Conservation (phyloP, 2,329 filamentous ascomycete species). For the Magnaporthiopsis rhizophila region DNA sequence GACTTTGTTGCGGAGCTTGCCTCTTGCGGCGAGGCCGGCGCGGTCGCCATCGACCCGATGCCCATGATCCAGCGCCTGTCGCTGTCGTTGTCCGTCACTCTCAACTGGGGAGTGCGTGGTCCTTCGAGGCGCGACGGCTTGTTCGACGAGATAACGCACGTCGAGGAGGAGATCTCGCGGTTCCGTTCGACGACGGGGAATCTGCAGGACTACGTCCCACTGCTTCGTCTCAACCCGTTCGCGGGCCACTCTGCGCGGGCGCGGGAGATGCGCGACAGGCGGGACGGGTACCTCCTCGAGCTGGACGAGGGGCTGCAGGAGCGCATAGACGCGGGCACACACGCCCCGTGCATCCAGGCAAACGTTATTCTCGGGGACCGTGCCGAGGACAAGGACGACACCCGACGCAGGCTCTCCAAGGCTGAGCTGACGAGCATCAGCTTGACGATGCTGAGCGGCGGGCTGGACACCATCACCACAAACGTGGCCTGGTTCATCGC, state of each 20-base stretch:
- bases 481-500: slow-evolving; percentile 58
- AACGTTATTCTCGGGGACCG: slow-evolving; percentile 12
- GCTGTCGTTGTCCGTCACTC: slow-evolving; percentile 51
- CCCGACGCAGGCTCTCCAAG: slow-evolving; percentile 20
- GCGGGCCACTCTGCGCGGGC: slow-evolving; percentile 50
- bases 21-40: slow-evolving; percentile 47
- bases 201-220: slow-evolving; percentile 63
- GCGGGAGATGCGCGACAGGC: slow-evolving; percentile 50
- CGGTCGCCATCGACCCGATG: slow-evolving; percentile 52
- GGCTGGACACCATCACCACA: slow-evolving; percentile 59
- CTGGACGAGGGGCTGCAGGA: slow-evolving; percentile 46
- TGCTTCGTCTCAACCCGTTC: slow-evolving; percentile 60
- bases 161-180: slow-evolving; percentile 52
- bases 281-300: slow-evolving; percentile 47
- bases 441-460: slow-evolving; percentile 63
- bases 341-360: slow-evolving; percentile 22
- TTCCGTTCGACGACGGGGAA: slow-evolving; percentile 66
- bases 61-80: slow-evolving; percentile 56
- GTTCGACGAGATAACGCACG: slow-evolving; percentile 55
- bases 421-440: slow-evolving; percentile 60
- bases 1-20: slow-evolving; percentile 55
- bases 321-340: slow-evolving; percentile 18
- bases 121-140: slow-evolving; percentile 48
- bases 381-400: background rate
- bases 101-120: slow-evolving; percentile 60